Base-by-base conservation (phyloP, 129 eudicot species). In the Helianthus tuberosus region DNA sequence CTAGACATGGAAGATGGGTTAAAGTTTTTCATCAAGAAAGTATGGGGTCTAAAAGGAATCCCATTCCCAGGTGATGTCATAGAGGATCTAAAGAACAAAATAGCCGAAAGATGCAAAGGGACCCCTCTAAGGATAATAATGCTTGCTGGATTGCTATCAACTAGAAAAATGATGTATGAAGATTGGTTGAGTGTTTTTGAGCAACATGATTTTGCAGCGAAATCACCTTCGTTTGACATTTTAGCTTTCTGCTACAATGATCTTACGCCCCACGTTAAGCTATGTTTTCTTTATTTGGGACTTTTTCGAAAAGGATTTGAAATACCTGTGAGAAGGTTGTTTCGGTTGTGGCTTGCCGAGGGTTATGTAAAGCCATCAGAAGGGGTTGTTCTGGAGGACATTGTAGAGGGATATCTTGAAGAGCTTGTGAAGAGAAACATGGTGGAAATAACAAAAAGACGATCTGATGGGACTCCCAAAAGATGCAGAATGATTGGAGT, bases 281-380 rank as follows among this genome's bases (percentile, higher is more conserved):
- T 75, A 0, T 79, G 90, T 17, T 76, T 82, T 67, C 80, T 82
- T 13, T 82, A 82, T 60, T 59, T 82, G 17, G 85, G 62, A 13
- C 49, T 61, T 4, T 82, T 82, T 71, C 59, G 44, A 5, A 68
- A 74, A 64, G 84, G 75, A 36, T 53, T 25, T 52, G 79, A 77
- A 75, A 75, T 86, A 27, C 74, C 69, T 5, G 83, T 74, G 14
- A 57, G 79, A 49, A 71, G 72, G 59, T 76, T 86, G 77, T 73
- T 70, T 49, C 16, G 75, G 52, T 44, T 83, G 52, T 86, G 91
- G 91, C 77, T 79, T 17, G 83, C 85, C 5, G 90, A 86, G 58
- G 83, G 87, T 1, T 72, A 79, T 68, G 49, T 86, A 46, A 63
- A 71, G 67, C 73, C 72, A 10, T 6, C 11, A 2, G 17, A 43